Percentiles rank a stretch among this genome's conserved stretches.
phyloP scores from a whole-genome alignment of 2,329 filamentous ascomycete species.

The Claviceps sorghi region DNA sequence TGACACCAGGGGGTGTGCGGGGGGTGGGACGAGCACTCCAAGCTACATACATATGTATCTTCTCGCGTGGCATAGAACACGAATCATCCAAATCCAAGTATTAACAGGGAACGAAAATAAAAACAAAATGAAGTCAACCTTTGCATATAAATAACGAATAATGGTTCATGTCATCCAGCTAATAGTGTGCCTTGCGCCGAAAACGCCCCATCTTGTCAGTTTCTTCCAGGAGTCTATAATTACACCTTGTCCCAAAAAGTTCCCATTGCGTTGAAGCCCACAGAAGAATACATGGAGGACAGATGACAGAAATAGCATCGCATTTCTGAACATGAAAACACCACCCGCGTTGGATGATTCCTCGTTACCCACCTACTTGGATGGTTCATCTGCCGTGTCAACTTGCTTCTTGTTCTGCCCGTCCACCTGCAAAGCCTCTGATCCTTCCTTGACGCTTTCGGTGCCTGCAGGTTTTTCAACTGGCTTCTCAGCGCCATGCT shows the following conservation, averaged over 20 bases:
- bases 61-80: not conserved
- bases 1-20: too few relatives aligned
- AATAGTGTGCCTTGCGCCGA: constrained; percentile 7
- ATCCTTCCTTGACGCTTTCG: constrained; percentile 8
- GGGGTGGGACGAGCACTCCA: too few relatives aligned
- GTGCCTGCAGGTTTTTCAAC: constrained; percentile 12
- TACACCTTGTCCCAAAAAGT: not conserved
- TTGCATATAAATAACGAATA: not conserved
- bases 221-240: not conserved
- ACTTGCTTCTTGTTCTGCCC: constrained; percentile 15
- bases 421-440: constrained; percentile 22
- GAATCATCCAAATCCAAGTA: not conserved
- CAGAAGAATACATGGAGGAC: not conserved
- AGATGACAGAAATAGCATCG: not conserved
- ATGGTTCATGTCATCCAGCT: constrained; percentile 2
- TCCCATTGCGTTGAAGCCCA: not conserved
- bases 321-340: not conserved
- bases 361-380: constrained; percentile 12
- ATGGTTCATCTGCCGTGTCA: constrained; percentile 10
- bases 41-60: too few relatives aligned
- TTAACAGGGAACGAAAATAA: not conserved
- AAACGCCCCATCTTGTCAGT: constrained; percentile 7
- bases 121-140: not conserved
- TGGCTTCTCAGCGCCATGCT: constrained; percentile 9
- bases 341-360: not conserved